phyloP scores from a whole-genome alignment of 495 filamentous ascomycete genomes.

The Trichoderma erinaceum region DNA sequence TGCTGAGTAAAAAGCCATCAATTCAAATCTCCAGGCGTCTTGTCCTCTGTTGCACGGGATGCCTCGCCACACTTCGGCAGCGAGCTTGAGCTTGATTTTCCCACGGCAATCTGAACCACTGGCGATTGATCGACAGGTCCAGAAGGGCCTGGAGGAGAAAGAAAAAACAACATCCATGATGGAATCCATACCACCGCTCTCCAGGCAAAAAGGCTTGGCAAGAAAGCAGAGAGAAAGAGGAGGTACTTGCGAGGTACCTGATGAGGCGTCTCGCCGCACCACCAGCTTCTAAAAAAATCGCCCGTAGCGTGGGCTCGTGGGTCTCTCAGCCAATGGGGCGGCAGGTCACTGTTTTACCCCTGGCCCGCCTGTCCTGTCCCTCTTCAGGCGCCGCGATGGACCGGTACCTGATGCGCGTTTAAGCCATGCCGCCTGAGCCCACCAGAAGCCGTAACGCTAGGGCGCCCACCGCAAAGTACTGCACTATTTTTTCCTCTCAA shows the following conservation, averaged over 20 bases:
- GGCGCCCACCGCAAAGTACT: not conserved
- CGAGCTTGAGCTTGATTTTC: not conserved
- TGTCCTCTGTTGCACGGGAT: conserved; percentile 7
- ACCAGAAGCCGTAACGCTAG: not conserved
- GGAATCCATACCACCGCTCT: not conserved
- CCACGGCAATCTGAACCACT: not conserved
- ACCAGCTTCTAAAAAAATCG: conserved; percentile 13
- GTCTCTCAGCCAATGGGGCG: not conserved
- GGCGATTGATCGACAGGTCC: not conserved
- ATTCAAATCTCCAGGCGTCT: not conserved
- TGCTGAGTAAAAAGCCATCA: too few species aligned
- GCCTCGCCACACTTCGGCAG: conserved; percentile 8
- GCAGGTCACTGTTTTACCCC: not conserved
- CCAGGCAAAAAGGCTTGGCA: not conserved
- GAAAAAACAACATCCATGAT: not conserved
- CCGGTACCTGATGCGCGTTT: conserved; percentile 1
- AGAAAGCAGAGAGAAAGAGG: not conserved
- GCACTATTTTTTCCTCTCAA: not conserved
- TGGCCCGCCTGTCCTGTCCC: not conserved
- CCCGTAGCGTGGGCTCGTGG: conserved; percentile 9
- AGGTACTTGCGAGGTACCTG: not conserved
- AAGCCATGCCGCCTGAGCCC: not conserved
- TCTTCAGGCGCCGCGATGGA: not conserved
- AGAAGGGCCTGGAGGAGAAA: not conserved
- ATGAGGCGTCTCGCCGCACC: not conserved